Evolutionary conservation across 257 asterid genomes (phyloP), one percentile per base, ranked within the genome.

Genomic region (Solanum microdontum): DNA sequence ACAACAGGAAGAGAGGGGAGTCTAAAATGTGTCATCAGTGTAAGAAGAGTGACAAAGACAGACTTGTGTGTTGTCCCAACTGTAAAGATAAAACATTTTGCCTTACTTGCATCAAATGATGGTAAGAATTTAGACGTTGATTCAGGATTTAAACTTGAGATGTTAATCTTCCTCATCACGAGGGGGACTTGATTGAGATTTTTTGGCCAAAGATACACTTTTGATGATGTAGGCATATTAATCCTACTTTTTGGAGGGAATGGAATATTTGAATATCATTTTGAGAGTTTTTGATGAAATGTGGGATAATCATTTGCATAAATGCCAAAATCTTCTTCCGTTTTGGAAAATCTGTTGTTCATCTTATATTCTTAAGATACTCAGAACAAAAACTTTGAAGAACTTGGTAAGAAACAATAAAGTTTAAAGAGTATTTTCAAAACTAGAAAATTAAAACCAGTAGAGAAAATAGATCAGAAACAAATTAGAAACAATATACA

Each of bases 1-100:
- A 45, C 1, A 45, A 0, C 58, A 45, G 58, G 58, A 45, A 37
- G 48, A 62, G 55, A 51, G 72, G 14, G 28, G 32, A 64, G 32
- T 90, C 92, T 2, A 90, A 76, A 24, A 90, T 87, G 92, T 91
- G 95, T 69, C 95, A 91, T 84, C 93, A 91, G 11, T 91, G 92
- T 15, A 92, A 91, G 86, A 88, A 90, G 86, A 90, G 87, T 34
- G 94, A 93, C 62, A 93, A 88, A 87, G 94, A 90, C 51, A 62
- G 84, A 43, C 93, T 93, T 45, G 94, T 90, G 17, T 88, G 92
- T 82, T 93, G 94, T 84, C 76, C 90, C 32, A 88, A 74, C 9
- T 93, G 93, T 55, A 84, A 85, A 68, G 89, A 87, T 2, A 91
- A 90, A 91, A 91, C 91, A 58, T 93, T 90, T 87, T 91, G 95